Evolutionary conservation across 2,329 filamentous ascomycete genomes (phyloP), one percentile per base, ranked within the genome.

Genomic region (Ophiostoma triangulosporum): DNA sequence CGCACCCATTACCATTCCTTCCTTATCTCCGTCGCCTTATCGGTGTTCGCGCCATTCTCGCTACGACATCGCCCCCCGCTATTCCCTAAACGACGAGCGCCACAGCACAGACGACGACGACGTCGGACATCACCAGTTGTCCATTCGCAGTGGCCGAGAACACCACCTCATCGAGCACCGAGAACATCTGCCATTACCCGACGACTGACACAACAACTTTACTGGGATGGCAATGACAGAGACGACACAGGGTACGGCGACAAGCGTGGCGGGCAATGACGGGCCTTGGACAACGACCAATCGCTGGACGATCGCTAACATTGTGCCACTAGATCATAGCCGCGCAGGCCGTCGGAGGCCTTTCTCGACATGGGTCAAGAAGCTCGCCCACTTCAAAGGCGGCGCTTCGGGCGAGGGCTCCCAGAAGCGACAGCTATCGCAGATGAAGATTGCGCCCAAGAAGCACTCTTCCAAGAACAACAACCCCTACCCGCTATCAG

Each of bases 281-380:
- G 24, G 14, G n/a, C n/a, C n/a, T n/a, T n/a, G 3, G 40, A 45
- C 31, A 12, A 32, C 31, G 6, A 32, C n/a, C n/a, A n/a, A n/a
- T n/a, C 14, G 24, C 6, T 5, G 9, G 38, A 15, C 38, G 20
- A 15, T 14, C 7, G 20, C 29, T 48, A 48, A 48, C 27, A 22
- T 12, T 54, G 55, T 26, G 9, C 57, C 57, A 55, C 51, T 48
- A 89, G 85, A 89, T 67, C 75, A 82, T 60, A 72, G 72, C 60
- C 71, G 76, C 60, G 60, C 69, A 64, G 78, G 78, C 62, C 85
- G 88, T 60, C 84, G 89, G 62, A 82, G 87, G 59, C 91, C 90
- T 24, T 97, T 97, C 65, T 80, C 90, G 48, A 87, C 83, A 60
- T 94, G 91, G 86, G 88, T 98, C 74, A 95, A 90, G 75, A 90